Evolutionary conservation across 2,329 filamentous ascomycete genomes (phyloP), one percentile per base, ranked within the genome.

Genomic region (Curvularia hawaiiensis): DNA sequence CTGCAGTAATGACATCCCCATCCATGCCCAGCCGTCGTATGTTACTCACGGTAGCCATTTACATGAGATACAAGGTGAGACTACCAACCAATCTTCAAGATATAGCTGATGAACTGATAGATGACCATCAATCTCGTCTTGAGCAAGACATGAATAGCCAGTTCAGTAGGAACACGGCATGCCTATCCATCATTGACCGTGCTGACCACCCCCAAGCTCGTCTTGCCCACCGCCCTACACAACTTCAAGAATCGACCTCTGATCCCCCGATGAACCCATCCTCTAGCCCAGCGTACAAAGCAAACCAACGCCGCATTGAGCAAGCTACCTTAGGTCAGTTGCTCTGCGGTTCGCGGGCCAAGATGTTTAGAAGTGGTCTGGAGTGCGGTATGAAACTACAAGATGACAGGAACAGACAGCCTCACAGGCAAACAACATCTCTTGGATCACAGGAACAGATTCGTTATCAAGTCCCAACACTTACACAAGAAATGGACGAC

Each of bases 271-370:
- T 61, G 45, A 59, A 52, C 52, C 63, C 40, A 38, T 75, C 73
- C 14, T 80, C 79, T 2, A 80, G 79, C 59, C 79, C 79, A 31
- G 70, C 75, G 2, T 70, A 77, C 47, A 71, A 61, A 40, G 78
- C 77, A 16, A 69, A 72, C 31, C 74, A 73, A 55, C 65, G 76
- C 38, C 67, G 64, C 51, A 54, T 50, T 5, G 55, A 59, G 11
- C 54, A 69, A 3, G 26, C 30, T 26, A 41, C 39, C 9, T 1
- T 46, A 2, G 10, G 5, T 24, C 26, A 9, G 5, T 43, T 44
- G 10, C 47, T 55, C 30, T 51, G 22, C 28, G 24, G 31, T 7
- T 26, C 47, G 30, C 22, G 28, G 12, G 9, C n/a, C 8, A 18
- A 18, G 28, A 22, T 2, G 18, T 47, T 12, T 7, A 33, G 18